phyloP scores from a whole-genome alignment of 2,329 filamentous ascomycete species.

The Alternaria triticimaculans region DNA sequence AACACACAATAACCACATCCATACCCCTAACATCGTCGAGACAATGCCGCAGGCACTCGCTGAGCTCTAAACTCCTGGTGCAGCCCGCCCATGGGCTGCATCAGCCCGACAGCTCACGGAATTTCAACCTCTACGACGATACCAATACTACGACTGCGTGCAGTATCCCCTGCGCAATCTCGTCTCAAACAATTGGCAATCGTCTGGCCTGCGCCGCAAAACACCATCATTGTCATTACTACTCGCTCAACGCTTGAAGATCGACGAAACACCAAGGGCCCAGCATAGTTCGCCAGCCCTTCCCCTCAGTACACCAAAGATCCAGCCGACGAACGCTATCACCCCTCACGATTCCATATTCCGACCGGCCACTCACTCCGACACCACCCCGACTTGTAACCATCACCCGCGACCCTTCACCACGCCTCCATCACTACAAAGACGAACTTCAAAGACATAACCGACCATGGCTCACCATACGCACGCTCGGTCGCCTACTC shows the following conservation, averaged over 20 bases:
- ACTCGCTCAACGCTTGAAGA: conserved; percentile 38
- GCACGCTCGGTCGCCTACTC: conserved; percentile 29
- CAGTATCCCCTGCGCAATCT: conserved; percentile 43
- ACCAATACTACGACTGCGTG: conserved; percentile 44
- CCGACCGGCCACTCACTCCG: conserved; percentile 2
- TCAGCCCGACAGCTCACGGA: conserved; percentile 84
- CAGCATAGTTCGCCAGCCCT: conserved; percentile 48
- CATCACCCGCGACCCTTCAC: neutral
- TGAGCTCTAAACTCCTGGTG: conserved; percentile 72
- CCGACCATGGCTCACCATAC: conserved; percentile 37
- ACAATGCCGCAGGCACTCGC: conserved; percentile 57
- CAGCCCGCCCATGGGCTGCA: conserved; percentile 22
- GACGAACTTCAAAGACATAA: conserved; percentile 4
- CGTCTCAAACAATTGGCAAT: conserved; percentile 40
- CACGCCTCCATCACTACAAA: conserved; percentile 7
- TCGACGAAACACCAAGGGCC: conserved; percentile 43
- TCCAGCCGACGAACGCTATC: conserved; percentile 34
- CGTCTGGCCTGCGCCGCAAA: conserved; percentile 42
- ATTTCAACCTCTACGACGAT: conserved; percentile 62
- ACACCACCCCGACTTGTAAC: neutral
- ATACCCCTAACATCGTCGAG: conserved; percentile 51
- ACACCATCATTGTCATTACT: conserved; percentile 42
- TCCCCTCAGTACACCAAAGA: conserved; percentile 42
- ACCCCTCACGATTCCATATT: conserved; percentile 10
- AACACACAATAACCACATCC: conserved; percentile 29